A percentile compares a stretch with the other conserved stretches of the same genome.
Evolutionary conservation across 2,329 filamentous ascomycete species (phyloP).

Genomic region (Aspergillus pseudoglaucus): DNA sequence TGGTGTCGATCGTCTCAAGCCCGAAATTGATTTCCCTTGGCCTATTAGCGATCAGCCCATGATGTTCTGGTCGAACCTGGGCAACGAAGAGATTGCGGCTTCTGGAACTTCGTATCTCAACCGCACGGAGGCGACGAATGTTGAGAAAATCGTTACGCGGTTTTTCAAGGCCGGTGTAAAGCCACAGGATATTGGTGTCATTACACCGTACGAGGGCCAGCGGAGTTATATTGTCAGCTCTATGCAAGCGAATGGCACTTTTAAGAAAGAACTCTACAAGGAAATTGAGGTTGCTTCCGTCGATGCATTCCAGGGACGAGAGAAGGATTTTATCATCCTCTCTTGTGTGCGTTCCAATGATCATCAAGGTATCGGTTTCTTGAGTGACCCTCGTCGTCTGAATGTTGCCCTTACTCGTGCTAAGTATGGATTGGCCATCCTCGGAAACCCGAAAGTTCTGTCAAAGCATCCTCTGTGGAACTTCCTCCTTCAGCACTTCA

Average conservation of each 20-base stretch:
- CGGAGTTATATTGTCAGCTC: conserved; percentile 97
- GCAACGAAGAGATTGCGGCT: conserved; percentile 95
- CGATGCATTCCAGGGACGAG: conserved; percentile 96
- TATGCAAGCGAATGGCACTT: conserved; percentile 97
- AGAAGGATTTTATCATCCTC: conserved; percentile 98
- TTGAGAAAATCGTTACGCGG: conserved; percentile 95
- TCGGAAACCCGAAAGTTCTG: conserved; percentile 94
- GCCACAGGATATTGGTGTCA: conserved; percentile 88
- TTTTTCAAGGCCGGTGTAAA: conserved; percentile 99
- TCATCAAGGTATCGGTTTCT: conserved; percentile 96
- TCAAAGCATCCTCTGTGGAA: conserved; percentile 99
- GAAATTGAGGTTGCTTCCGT: conserved; percentile 97
- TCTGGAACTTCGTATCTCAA: conserved; percentile 98
- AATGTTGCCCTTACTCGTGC: conserved; percentile 96
- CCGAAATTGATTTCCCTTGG: conserved; percentile 97
- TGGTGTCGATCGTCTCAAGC: conserved; percentile 76
- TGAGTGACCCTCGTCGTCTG: conserved; percentile 93
- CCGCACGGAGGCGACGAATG: conserved; percentile 91
- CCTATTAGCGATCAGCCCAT: conserved; percentile 88
- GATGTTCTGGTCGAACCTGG: conserved; percentile 99
- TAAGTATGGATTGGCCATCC: conserved; percentile 92
- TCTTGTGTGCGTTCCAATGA: conserved; percentile 98
- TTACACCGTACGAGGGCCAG: conserved; percentile 97
- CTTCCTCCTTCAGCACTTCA: conserved; percentile 89
- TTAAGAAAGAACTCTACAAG: conserved; percentile 98